Evolutionary conservation across 2,329 filamentous ascomycete genomes (phyloP).

Genomic region (Colletotrichum sp.): DNA sequence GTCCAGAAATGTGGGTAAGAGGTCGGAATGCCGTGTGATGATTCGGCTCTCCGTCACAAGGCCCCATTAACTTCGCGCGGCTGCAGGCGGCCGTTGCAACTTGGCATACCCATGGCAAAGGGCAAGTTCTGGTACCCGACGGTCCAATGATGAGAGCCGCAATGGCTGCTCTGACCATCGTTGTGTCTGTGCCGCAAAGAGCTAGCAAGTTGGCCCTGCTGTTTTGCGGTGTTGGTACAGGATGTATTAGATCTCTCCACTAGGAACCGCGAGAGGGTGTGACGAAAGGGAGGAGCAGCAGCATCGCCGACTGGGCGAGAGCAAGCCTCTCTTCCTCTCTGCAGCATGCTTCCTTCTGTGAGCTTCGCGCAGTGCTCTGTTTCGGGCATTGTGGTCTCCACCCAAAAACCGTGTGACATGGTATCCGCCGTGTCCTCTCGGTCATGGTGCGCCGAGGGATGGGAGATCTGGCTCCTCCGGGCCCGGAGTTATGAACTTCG

Average conservation of each 20-base stretch:
- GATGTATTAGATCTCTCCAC: constrained; percentile 13
- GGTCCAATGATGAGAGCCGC: constrained; percentile 13
- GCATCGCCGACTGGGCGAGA: not conserved
- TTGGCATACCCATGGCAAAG: constrained; percentile 15
- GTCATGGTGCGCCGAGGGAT: not conserved
- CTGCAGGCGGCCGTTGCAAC: constrained; percentile 19
- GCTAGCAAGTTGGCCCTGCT: not conserved
- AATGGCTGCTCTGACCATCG: not conserved
- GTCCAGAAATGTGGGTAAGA: not conserved
- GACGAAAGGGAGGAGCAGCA: constrained; percentile 7
- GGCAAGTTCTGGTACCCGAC: not conserved
- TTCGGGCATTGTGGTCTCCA: not conserved
- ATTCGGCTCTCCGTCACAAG: constrained; percentile 5
- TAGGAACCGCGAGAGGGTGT: not conserved
- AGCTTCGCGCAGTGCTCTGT: not conserved
- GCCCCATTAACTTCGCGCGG: constrained; percentile 7
- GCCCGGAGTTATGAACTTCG: not conserved
- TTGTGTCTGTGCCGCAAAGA: not conserved
- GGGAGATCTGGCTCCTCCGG: not conserved
- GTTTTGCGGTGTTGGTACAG: constrained; percentile 1
- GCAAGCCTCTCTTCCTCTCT: not conserved
- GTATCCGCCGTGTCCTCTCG: not conserved
- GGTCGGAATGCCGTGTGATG: not conserved
- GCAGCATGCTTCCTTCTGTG: not conserved
- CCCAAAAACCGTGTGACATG: constrained; percentile 4